These are phyloP conservation scores for Fusarium aywerte DNA, from an alignment of 2,329 filamentous ascomycete genomes.

Conservation along the genomic window DNA sequence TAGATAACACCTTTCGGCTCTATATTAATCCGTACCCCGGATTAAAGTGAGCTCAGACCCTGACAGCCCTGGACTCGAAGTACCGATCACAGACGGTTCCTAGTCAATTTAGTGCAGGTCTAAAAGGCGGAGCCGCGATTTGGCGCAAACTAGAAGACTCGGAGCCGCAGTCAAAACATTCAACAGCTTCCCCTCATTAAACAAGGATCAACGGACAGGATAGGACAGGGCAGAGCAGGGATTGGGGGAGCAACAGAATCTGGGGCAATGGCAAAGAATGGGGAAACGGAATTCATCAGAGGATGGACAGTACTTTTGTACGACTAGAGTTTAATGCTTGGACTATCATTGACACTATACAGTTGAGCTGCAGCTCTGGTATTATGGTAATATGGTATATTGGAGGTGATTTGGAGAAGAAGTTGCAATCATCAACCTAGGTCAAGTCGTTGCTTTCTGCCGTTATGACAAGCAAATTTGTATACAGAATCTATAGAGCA, in stretches of 20 bases:
- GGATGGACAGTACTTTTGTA: background rate
- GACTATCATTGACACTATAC: background rate
- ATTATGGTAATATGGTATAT: background rate
- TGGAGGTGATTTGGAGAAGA: conserved; percentile 1
- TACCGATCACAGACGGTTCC: conserved; percentile 2
- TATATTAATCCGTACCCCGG: conserved; percentile 19
- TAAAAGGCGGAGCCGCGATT: conserved; percentile 45
- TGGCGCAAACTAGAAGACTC: conserved; percentile 38
- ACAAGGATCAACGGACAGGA: no score
- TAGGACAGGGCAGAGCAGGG: background rate
- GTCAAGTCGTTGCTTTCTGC: background rate
- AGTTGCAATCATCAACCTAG: background rate
- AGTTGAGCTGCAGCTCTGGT: background rate
- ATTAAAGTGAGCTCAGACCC: background rate
- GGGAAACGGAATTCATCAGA: conserved; percentile 10
- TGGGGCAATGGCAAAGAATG: conserved; percentile 7
- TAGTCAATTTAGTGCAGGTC: conserved; percentile 14
- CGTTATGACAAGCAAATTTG: background rate
- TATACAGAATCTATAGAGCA: no score
- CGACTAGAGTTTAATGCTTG: background rate
- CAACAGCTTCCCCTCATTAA: conserved; percentile 35
- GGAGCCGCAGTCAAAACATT: conserved; percentile 40
- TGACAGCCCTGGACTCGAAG: conserved; percentile 1
- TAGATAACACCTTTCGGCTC: background rate
- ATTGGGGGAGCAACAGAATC: background rate